A percentile compares a stretch with the other conserved stretches of the same genome.
Conservation (phyloP, 371 early-diverging fungal genomes). For the Batkoa obscura region DNA sequence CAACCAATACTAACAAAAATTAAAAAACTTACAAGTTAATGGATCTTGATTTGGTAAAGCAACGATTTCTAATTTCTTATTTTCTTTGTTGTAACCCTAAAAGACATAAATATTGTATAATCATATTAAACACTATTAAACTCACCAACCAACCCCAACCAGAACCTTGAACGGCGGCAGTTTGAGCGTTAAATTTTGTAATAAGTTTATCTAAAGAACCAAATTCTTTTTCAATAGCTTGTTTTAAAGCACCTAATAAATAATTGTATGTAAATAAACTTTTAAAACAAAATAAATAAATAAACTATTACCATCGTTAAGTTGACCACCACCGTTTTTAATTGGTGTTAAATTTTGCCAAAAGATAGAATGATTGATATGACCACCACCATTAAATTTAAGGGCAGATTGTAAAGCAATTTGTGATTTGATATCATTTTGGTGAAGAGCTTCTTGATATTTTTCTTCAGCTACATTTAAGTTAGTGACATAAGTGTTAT, state of each 20-base stretch:
- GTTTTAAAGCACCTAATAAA: conserved; percentile 21
- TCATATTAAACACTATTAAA: conserved; percentile 4
- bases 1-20: neutral
- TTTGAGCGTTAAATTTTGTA: conserved; percentile 54
- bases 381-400: conserved; percentile 94
- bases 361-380: conserved; percentile 94
- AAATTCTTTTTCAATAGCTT: conserved; percentile 64
- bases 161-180: conserved; percentile 84
- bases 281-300: neutral
- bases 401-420: conserved; percentile 64
- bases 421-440: conserved; percentile 47
- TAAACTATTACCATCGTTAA: conserved; percentile 23
- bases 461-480: conserved; percentile 44
- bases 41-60: conserved; percentile 94
- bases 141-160: conserved; percentile 97
- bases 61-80: conserved; percentile 61
- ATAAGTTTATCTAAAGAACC: conserved; percentile 75
- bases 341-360: conserved; percentile 86
- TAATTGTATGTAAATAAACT: neutral
- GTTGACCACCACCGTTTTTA: conserved; percentile 53
- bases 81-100: conserved; percentile 60
- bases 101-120: neutral
- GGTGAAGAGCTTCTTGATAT: conserved; percentile 40
- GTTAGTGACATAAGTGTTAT: conserved; percentile 48
- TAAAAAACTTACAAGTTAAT: conserved; percentile 22